Evolutionary conservation across 345 rosid species (phyloP).

Genomic region (Citropsis articulata): DNA sequence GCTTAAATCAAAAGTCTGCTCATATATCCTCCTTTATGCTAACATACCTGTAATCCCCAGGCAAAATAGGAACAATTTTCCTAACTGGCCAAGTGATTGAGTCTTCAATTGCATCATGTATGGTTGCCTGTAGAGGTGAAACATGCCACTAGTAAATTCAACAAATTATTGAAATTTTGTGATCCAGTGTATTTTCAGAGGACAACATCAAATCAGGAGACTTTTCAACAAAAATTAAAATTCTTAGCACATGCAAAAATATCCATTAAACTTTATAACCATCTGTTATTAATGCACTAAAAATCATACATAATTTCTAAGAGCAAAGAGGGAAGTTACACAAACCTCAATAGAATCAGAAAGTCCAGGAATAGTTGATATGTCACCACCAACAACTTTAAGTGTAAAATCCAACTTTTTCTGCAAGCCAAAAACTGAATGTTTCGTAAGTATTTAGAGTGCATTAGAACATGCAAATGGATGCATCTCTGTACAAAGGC

Average conservation of each 20-base stretch:
- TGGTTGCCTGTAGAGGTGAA: constrained; percentile 66
- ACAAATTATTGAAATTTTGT: background rate
- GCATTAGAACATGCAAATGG: background rate
- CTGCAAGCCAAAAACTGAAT: constrained; percentile 49
- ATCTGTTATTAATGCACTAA: background rate
- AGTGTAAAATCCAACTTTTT: constrained; percentile 90
- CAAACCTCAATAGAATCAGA: constrained; percentile 87
- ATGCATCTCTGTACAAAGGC: background rate
- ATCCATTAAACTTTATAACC: background rate
- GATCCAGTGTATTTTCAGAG: background rate
- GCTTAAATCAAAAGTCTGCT: background rate
- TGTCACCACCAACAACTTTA: constrained; percentile 92
- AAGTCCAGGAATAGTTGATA: constrained; percentile 85
- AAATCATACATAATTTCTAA: background rate
- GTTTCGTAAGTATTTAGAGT: background rate
- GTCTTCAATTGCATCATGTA: constrained; percentile 90
- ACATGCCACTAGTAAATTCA: background rate
- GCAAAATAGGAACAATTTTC: constrained; percentile 92
- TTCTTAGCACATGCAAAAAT: background rate
- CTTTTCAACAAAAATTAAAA: background rate
- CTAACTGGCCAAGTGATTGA: constrained; percentile 98
- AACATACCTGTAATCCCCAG: constrained; percentile 93
- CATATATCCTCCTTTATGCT: background rate
- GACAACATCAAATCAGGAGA: background rate
- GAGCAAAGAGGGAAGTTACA: constrained; percentile 7